phyloP scores from a whole-genome alignment of 768 basidiomycete genomes.

The Panaeolus papilionaceus region DNA sequence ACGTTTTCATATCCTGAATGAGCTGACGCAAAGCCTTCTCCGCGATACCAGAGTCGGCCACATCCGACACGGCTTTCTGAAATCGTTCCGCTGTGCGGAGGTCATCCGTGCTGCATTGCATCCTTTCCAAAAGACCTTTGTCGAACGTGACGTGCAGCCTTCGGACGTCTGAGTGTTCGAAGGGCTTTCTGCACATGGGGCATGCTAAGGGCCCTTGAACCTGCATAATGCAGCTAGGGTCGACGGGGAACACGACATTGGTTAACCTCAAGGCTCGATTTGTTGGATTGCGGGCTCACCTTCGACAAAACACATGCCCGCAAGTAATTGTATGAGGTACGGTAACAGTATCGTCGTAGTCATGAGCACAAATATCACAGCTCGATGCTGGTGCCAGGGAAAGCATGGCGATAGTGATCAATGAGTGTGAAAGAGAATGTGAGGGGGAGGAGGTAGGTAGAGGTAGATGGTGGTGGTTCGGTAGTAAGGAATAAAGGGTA shows the following conservation, averaged over 20 bases:
- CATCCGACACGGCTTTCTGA: slow-evolving; percentile 55
- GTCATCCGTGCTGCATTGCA: slow-evolving; percentile 34
- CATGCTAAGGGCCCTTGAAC: slow-evolving; percentile 50
- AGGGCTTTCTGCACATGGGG: slow-evolving; percentile 67
- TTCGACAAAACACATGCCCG: slow-evolving; percentile 73
- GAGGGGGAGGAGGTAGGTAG: slow-evolving; percentile 25
- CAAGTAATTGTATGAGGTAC: slow-evolving; percentile 71
- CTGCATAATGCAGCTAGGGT: slow-evolving; percentile 58
- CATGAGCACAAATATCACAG: slow-evolving; percentile 81
- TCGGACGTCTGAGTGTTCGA: slow-evolving; percentile 37
- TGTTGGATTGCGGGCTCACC: slow-evolving; percentile 34
- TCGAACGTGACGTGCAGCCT: slow-evolving; percentile 69
- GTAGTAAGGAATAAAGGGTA: slow-evolving; percentile 24
- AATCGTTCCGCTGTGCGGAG: slow-evolving; percentile 57
- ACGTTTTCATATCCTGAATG: slow-evolving; percentile 56
- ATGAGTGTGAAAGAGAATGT: slow-evolving; percentile 33
- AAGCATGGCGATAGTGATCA: slow-evolving; percentile 58
- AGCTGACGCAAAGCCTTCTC: slow-evolving; percentile 55
- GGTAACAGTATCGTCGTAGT: slow-evolving; percentile 56
- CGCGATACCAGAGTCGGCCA: slow-evolving; percentile 62
- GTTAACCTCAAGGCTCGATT: slow-evolving; percentile 14
- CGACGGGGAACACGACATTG: slow-evolving; percentile 17
- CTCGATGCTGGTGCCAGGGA: slow-evolving; percentile 65
- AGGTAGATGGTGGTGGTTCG: slow-evolving; percentile 20
- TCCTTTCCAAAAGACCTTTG: slow-evolving; percentile 28